phyloP scores from a whole-genome alignment of 176 grass and related monocot genomes.

The Ensete ventricosum region DNA sequence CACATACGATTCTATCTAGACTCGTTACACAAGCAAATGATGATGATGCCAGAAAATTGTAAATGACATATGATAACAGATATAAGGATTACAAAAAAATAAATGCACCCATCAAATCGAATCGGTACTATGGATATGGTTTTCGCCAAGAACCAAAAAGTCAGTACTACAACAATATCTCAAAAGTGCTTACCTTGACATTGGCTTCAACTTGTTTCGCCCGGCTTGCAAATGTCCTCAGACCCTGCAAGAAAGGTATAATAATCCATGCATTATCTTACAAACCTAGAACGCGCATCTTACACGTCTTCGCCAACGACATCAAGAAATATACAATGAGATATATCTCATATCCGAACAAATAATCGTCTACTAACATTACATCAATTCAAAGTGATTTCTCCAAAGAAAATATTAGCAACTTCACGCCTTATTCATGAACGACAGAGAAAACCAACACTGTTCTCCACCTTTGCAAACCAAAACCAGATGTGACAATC shows the following conservation, averaged over 20 bases:
- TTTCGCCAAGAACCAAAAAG: neutral
- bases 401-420: no score
- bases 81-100: neutral
- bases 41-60: neutral
- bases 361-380: neutral
- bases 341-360: neutral
- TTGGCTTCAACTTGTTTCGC: conserved; percentile 13
- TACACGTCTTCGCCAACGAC: neutral
- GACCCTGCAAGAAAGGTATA: conserved; percentile 19
- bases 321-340: neutral
- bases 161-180: neutral
- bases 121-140: neutral
- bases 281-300: neutral
- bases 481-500: neutral
- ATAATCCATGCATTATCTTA: neutral
- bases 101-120: neutral
- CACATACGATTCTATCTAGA: neutral
- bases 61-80: neutral
- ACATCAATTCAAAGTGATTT: neutral
- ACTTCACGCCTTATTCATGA: neutral
- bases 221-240: conserved; percentile 30
- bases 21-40: neutral
- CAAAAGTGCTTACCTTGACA: conserved; percentile 16
- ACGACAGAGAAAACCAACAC: neutral
- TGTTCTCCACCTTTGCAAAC: neutral